Conservation (phyloP, 2,329 filamentous ascomycete genomes). For the Neonectria sp. region DNA sequence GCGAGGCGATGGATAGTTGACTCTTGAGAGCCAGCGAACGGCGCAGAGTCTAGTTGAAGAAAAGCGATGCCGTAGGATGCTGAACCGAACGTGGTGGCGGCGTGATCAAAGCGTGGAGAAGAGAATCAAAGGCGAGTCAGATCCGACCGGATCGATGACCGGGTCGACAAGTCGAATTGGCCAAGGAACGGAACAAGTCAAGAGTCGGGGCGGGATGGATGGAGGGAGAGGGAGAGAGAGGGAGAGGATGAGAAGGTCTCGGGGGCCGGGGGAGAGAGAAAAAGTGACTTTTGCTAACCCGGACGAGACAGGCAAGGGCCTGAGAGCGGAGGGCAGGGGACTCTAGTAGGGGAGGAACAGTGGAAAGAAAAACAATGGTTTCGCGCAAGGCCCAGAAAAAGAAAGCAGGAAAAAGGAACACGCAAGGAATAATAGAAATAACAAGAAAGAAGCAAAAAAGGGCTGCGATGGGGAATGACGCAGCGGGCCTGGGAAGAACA, state of each 20-base stretch:
- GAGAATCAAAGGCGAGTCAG: constrained; percentile 40
- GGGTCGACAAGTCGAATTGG: constrained; percentile 39
- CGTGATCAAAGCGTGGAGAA: constrained; percentile 36
- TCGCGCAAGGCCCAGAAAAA: constrained; percentile 31
- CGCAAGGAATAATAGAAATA: constrained; percentile 28
- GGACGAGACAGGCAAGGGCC: constrained; percentile 31
- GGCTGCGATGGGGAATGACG: constrained; percentile 22
- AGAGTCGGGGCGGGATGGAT: constrained; percentile 31
- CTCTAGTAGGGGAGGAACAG: constrained; percentile 26
- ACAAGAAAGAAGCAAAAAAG: constrained; percentile 22
- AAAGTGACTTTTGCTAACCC: constrained; percentile 38
- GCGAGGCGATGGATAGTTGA: constrained; percentile 17
- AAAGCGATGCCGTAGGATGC: constrained; percentile 21
- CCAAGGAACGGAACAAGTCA: constrained; percentile 36
- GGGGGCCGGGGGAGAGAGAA: constrained; percentile 33
- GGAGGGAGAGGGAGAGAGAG: constrained; percentile 5
- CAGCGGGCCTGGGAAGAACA: constrained; percentile 16
- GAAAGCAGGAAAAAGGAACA: constrained; percentile 29
- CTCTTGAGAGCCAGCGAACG: constrained; percentile 12
- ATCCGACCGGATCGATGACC: constrained; percentile 38
- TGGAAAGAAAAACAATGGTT: constrained; percentile 27
- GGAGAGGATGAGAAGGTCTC: constrained; percentile 34
- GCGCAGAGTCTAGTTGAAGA: constrained; percentile 22
- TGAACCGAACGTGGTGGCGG: constrained; percentile 29
- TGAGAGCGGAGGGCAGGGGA: constrained; percentile 30